A percentile compares a stretch with the other conserved stretches of the same genome.
phyloP scores from a whole-genome alignment of 2,329 filamentous ascomycete species.

The Lecanicillium sp. region DNA sequence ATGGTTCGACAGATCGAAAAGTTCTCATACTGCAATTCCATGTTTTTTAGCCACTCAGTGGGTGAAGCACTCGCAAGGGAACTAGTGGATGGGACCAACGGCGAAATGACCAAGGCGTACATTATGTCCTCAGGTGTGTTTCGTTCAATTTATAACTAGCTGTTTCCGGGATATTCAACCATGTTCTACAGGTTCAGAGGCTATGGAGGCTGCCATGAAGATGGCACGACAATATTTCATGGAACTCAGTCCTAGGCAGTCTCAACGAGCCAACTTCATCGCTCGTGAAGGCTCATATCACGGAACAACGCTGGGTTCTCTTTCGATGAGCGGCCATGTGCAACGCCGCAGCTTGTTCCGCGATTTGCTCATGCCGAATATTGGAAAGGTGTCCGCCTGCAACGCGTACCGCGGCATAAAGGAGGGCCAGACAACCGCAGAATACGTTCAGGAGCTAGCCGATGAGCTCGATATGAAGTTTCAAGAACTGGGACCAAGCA shows the following conservation, averaged over 20 bases:
- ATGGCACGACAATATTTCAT: slow-evolving; percentile 36
- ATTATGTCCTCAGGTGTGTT: slow-evolving; percentile 26
- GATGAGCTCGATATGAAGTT: slow-evolving; percentile 62
- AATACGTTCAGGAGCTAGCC: slow-evolving; percentile 53
- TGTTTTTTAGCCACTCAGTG: slow-evolving; percentile 15
- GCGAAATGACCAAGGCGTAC: slow-evolving; percentile 25
- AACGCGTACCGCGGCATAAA: slow-evolving; percentile 52
- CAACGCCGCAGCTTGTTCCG: slow-evolving; percentile 52
- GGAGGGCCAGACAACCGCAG: slow-evolving; percentile 42
- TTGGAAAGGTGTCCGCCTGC: slow-evolving; percentile 56
- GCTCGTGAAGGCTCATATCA: slow-evolving; percentile 63
- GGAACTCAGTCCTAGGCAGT: slow-evolving; percentile 37
- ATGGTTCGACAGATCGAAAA: slow-evolving; percentile 17
- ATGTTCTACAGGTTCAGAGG: slow-evolving; percentile 38
- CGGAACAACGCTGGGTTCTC: slow-evolving; percentile 59
- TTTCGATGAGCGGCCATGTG: slow-evolving; percentile 56
- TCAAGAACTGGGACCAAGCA: slow-evolving; percentile 52
- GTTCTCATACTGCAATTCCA: slow-evolving; percentile 9
- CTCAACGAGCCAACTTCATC: slow-evolving; percentile 56
- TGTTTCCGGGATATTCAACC: neutral
- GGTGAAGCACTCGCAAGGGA: slow-evolving; percentile 15
- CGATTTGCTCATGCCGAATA: slow-evolving; percentile 48
- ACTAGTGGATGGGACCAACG: slow-evolving; percentile 21
- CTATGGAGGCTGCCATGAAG: slow-evolving; percentile 38
- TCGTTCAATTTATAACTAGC: neutral